These are phyloP conservation scores for Lasiosphaeria ovina DNA, from an alignment of 495 filamentous ascomycete species.

Conservation along the genomic window DNA sequence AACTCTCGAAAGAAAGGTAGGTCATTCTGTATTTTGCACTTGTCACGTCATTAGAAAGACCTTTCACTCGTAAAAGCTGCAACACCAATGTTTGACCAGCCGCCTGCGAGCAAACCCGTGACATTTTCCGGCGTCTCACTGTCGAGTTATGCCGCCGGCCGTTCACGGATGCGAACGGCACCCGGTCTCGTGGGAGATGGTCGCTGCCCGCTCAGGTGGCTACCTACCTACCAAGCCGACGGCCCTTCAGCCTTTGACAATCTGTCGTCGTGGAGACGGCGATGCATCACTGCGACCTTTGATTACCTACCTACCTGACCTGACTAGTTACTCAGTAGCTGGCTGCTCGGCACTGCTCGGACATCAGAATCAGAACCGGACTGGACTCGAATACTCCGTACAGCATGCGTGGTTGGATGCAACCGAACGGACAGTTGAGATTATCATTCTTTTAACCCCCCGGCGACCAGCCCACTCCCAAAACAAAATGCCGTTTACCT, in stretches of 20 bases:
- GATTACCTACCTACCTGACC: neutral
- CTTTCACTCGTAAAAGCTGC: neutral
- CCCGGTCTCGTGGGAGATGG: neutral
- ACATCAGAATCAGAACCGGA: too few relatives aligned
- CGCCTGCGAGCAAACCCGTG: neutral
- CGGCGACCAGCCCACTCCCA: too few relatives aligned
- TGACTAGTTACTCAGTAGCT: neutral
- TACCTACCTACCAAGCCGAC: too few relatives aligned
- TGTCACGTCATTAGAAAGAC: neutral
- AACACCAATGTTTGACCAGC: neutral
- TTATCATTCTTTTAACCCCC: too few relatives aligned
- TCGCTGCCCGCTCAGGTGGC: neutral
- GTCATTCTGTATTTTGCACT: neutral
- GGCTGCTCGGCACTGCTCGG: neutral
- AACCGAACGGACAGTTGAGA: too few relatives aligned
- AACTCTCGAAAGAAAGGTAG: neutral
- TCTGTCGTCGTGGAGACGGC: conserved; percentile 13
- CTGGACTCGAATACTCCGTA: too few relatives aligned
- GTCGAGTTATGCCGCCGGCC: neutral
- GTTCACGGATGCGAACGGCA: neutral
- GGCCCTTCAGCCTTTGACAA: too few relatives aligned
- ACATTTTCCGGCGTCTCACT: neutral
- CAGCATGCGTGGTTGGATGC: too few relatives aligned
- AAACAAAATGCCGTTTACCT: too few relatives aligned
- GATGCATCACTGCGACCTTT: conserved; percentile 6